A percentile compares a stretch with the other conserved stretches of the same genome.
Conservation (phyloP, 257 asterid genomes). For the Petunia secreta region DNA sequence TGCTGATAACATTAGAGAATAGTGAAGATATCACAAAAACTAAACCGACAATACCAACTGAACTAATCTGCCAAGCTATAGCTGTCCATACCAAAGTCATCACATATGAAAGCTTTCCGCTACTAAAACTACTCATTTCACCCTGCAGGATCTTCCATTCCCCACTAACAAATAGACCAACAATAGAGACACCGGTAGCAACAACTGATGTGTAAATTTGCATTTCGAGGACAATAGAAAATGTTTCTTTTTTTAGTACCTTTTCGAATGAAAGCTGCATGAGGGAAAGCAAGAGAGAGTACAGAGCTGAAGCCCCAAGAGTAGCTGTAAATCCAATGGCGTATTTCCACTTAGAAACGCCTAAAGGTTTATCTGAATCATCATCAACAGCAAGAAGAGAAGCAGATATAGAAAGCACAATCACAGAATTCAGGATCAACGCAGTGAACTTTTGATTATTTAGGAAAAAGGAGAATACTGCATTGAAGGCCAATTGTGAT, state of each 20-base stretch:
- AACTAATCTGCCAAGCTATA: conserved; percentile 74
- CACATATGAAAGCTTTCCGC: conserved; percentile 60
- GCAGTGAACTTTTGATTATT: conserved; percentile 68
- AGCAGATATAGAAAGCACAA: conserved; percentile 70
- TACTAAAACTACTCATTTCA: conserved; percentile 55
- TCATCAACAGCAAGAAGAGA: conserved; percentile 63
- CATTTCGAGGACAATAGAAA: conserved; percentile 79
- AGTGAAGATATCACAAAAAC: conserved; percentile 75
- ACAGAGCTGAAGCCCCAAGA: too few relatives aligned
- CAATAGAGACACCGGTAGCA: conserved; percentile 56
- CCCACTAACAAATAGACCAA: conserved; percentile 83
- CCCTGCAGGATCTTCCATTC: conserved; percentile 64
- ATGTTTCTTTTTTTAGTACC: conserved; percentile 74
- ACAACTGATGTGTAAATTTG: conserved; percentile 66
- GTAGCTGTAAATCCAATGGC: too few relatives aligned
- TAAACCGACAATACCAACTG: conserved; percentile 85
- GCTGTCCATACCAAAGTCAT: conserved; percentile 42
- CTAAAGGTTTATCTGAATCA: conserved; percentile 57
- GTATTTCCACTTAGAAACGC: conserved; percentile 2
- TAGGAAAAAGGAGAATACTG: conserved; percentile 73
- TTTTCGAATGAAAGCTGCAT: conserved; percentile 82
- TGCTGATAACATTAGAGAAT: conserved; percentile 82
- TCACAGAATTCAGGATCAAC: conserved; percentile 67
- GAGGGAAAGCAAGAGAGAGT: too few relatives aligned
- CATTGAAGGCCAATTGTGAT: conserved; percentile 75